phyloP scores from a whole-genome alignment of 2,329 filamentous ascomycete genomes.

The Aspergillus piperis region DNA sequence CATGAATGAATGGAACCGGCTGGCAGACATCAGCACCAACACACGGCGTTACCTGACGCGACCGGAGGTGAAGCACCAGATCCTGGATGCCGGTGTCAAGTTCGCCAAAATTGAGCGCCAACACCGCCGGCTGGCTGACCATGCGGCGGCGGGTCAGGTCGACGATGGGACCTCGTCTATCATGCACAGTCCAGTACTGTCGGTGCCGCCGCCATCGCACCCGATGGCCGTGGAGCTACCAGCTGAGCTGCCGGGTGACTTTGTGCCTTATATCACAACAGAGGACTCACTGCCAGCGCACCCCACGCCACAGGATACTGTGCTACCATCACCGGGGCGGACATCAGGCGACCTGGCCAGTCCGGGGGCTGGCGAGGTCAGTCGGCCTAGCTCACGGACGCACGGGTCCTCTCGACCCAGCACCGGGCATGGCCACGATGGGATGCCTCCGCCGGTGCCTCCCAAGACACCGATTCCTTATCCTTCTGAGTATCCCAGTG shows the following conservation, averaged over 20 bases:
- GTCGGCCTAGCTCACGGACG: conserved; percentile 30
- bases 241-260: conserved; percentile 50
- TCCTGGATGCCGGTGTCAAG: conserved; percentile 73
- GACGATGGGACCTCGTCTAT: conserved; percentile 29
- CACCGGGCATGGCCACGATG: conserved; percentile 33
- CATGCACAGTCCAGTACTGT: conserved; percentile 25
- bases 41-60: conserved; percentile 81
- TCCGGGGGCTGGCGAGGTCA: conserved; percentile 31
- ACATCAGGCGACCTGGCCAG: conserved; percentile 30
- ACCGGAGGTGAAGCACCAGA: conserved; percentile 73
- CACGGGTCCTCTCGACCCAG: conserved; percentile 38
- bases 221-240: conserved; percentile 61
- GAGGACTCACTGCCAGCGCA: conserved; percentile 33
- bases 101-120: conserved; percentile 80
- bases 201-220: conserved; percentile 45
- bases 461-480: conserved; percentile 74
- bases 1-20: conserved; percentile 96
- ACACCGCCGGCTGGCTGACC: conserved; percentile 65
- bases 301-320: conserved; percentile 31
- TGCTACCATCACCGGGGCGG: conserved; percentile 27
- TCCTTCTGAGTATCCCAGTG: conserved; percentile 31
- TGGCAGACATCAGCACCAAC: conserved; percentile 93
- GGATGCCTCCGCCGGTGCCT: conserved; percentile 66
- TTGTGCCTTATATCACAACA: conserved; percentile 37
- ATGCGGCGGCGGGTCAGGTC: conserved; percentile 37